These are phyloP conservation scores for Saitozyma podzolica DNA, from an alignment of 768 basidiomycete genomes.

Conservation along the genomic window DNA sequence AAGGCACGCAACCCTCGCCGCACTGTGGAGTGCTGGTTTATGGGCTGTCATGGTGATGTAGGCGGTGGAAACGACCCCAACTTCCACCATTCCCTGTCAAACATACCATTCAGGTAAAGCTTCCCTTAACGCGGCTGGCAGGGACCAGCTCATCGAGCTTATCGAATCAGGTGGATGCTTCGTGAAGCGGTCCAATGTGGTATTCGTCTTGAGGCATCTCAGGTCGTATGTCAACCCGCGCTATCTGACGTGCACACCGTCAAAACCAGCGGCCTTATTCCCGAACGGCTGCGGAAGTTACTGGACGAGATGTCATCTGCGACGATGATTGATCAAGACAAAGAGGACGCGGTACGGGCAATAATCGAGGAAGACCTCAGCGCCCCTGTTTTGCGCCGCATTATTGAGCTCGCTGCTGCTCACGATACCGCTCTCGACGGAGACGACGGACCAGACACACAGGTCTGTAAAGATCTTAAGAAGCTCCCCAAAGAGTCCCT, in stretches of 20 bases:
- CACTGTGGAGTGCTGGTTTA: constrained; percentile 27
- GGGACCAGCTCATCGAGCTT: background rate
- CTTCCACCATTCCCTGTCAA: constrained; percentile 14
- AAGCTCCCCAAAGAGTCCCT: constrained; percentile 18
- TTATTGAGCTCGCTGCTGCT: constrained; percentile 14
- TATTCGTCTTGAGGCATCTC: background rate
- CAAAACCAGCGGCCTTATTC: constrained; percentile 1
- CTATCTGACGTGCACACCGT: constrained; percentile 4
- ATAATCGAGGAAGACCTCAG: constrained; percentile 10
- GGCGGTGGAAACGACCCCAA: constrained; percentile 28
- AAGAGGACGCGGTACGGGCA: background rate
- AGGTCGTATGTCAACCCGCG: background rate
- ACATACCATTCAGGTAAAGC: constrained; percentile 30
- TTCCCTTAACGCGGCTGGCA: too few species aligned
- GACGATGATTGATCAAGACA: background rate
- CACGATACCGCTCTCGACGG: constrained; percentile 10
- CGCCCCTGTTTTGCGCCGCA: background rate
- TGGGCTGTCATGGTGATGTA: constrained; percentile 30
- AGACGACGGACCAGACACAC: background rate
- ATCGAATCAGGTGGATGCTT: constrained; percentile 15
- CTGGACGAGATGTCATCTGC: constrained; percentile 7
- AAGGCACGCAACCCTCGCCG: too few species aligned
- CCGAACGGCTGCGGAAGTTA: constrained; percentile 1
- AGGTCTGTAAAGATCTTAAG: background rate
- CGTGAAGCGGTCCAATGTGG: constrained; percentile 11